A percentile compares a stretch with the other conserved stretches of the same genome.
phyloP scores from a whole-genome alignment of 2,329 filamentous ascomycete genomes.

The Pseudocercospora fijiensis region DNA sequence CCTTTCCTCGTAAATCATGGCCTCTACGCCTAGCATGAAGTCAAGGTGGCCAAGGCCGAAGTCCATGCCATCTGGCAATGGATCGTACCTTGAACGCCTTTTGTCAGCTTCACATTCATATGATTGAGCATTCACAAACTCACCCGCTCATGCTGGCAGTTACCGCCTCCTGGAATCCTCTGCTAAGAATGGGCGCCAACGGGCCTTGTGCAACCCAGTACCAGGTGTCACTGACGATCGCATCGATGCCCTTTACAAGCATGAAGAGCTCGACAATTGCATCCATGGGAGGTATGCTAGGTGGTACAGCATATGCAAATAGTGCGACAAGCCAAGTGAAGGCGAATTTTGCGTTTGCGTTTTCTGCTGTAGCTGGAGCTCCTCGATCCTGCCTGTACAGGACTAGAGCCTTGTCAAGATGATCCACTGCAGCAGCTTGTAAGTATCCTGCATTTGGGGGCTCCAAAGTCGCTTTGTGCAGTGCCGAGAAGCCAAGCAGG shows the following conservation, averaged over 20 bases:
- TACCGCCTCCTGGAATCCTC: constrained; percentile 27
- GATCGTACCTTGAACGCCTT: constrained; percentile 14
- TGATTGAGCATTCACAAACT: background rate
- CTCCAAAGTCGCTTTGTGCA: constrained; percentile 33
- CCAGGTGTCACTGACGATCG: constrained; percentile 29
- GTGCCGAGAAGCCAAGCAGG: constrained; percentile 33
- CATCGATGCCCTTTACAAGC: constrained; percentile 32
- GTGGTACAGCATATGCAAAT: constrained; percentile 34
- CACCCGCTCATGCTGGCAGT: constrained; percentile 8
- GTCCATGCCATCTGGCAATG: constrained; percentile 33
- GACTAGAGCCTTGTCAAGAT: constrained; percentile 34
- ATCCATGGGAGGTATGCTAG: constrained; percentile 33
- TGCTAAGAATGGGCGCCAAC: constrained; percentile 32
- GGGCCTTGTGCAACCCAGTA: constrained; percentile 34
- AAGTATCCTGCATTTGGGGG: constrained; percentile 27
- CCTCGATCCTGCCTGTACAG: constrained; percentile 28
- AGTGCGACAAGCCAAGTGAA: constrained; percentile 34
- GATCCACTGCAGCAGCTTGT: constrained; percentile 33
- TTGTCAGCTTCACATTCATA: background rate
- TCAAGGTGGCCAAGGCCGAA: constrained; percentile 36
- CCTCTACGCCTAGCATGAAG: constrained; percentile 35
- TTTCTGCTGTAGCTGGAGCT: constrained; percentile 25
- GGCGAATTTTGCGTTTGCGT: constrained; percentile 33
- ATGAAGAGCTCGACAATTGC: constrained; percentile 33
- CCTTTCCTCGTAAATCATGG: constrained; percentile 33